Percentiles rank a stretch among this genome's conserved stretches.
These are phyloP conservation scores for Septoria petroselini DNA, from an alignment of 2,329 filamentous ascomycete species.

Conservation along the genomic window DNA sequence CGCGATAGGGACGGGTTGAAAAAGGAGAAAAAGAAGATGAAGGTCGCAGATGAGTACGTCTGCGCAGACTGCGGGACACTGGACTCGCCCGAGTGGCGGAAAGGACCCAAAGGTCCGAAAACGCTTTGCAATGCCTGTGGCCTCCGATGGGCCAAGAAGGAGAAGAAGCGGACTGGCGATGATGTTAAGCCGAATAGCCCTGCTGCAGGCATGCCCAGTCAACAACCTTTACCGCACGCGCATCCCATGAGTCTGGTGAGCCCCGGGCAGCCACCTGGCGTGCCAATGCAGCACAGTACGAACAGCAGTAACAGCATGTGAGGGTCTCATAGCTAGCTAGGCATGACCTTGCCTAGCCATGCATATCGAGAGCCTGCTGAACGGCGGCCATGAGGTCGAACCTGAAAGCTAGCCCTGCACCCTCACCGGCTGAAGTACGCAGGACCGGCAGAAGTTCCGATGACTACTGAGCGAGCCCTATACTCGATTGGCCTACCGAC, in stretches of 20 bases:
- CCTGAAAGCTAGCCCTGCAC: no score
- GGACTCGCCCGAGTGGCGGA: slow-evolving; percentile 93
- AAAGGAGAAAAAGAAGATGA: slow-evolving; percentile 85
- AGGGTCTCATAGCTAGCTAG: background rate
- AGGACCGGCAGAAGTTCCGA: no score
- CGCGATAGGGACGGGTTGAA: slow-evolving; percentile 77
- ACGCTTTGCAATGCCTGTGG: slow-evolving; percentile 95
- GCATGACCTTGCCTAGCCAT: background rate
- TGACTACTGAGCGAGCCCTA: no score
- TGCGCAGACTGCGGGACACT: slow-evolving; percentile 94
- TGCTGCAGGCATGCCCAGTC: slow-evolving; percentile 12
- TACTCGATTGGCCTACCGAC: no score
- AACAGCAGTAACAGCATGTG: slow-evolving; percentile 22
- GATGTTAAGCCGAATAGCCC: slow-evolving; percentile 29
- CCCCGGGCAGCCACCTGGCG: slow-evolving; percentile 22
- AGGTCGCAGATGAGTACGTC: slow-evolving; percentile 80
- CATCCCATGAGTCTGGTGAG: slow-evolving; percentile 19
- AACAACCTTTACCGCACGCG: slow-evolving; percentile 20
- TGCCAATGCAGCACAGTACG: slow-evolving; percentile 28
- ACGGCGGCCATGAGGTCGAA: no score
- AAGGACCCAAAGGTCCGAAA: slow-evolving; percentile 88
- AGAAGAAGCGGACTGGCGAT: slow-evolving; percentile 38
- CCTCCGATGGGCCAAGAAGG: slow-evolving; percentile 42
- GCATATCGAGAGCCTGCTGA: no score
- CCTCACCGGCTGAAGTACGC: no score